These are phyloP conservation scores for Heliocybe sulcata DNA, from an alignment of 1,284 basidiomycete genomes.

Conservation along the genomic window DNA sequence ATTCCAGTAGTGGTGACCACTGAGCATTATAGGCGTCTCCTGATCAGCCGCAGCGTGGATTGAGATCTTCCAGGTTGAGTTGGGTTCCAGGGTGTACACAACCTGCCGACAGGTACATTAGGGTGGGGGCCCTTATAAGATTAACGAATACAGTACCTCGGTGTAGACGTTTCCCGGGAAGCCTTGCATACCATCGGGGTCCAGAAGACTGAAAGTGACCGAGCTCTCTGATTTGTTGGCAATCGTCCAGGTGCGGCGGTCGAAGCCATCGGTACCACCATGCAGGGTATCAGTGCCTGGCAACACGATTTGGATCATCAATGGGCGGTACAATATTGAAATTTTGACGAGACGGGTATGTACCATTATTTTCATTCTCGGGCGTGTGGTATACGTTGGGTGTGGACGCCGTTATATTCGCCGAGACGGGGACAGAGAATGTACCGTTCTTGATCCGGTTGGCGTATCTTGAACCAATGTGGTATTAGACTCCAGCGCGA, in stretches of 20 bases:
- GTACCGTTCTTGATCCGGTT: slow-evolving; percentile 41
- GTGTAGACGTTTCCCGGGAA: slow-evolving; percentile 37
- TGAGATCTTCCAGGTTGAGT: slow-evolving; percentile 32
- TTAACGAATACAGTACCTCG: slow-evolving; percentile 15
- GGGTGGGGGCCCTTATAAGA: not conserved
- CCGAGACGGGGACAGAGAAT: slow-evolving; percentile 38
- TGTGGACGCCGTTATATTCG: slow-evolving; percentile 28
- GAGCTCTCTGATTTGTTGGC: slow-evolving; percentile 21
- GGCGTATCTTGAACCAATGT: slow-evolving; percentile 23
- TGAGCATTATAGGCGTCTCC: slow-evolving; percentile 40
- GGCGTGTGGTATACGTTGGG: slow-evolving; percentile 29
- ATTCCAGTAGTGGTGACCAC: slow-evolving; percentile 37
- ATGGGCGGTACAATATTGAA: not conserved
- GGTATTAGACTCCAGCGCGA: not conserved
- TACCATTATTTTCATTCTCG: slow-evolving; percentile 34
- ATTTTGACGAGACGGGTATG: not conserved
- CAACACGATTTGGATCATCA: too few relatives aligned
- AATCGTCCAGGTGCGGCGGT: slow-evolving; percentile 31
- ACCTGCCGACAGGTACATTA: slow-evolving; percentile 14
- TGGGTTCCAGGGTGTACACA: slow-evolving; percentile 28
- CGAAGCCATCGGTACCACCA: slow-evolving; percentile 36
- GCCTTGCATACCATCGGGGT: slow-evolving; percentile 35
- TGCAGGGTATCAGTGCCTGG: slow-evolving; percentile 28
- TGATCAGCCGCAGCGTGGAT: slow-evolving; percentile 31
- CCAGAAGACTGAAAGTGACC: slow-evolving; percentile 31